Base-by-base conservation (phyloP, 305 asterid species). In the Fraxinus floribunda region DNA sequence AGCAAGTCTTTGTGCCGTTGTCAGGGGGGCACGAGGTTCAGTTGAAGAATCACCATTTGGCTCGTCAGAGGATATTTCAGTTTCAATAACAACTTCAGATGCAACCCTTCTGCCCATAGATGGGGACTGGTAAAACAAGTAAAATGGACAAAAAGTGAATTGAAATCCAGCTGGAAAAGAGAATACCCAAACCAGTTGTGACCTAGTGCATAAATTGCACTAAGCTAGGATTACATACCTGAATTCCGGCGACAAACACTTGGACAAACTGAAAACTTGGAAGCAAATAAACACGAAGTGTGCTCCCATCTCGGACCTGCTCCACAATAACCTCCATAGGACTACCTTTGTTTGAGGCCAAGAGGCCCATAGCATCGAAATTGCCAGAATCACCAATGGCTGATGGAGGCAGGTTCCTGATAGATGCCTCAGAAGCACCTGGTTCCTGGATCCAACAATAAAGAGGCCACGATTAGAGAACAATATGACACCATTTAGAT, bases 241-340 rank as follows among this genome's bases (percentile, higher is more conserved):
- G 98, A 87, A 97, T 86, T 83, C 99, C 99, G 4, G 99, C 98
- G 46, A 92, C 95, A 78, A 92, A 90, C 57, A 97, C 99, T 90
- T 94, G 97, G 79, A 97, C 95, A 86, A 91, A 90, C 83, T 89
- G 98, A 87, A 93, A 93, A 66, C 93, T 95, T 44, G 99, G 98
- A 89, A 97, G 99, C 89, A 97, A 89, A 87, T 93, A 94, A 49
- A 91, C 97, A 80, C 97, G 98, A 78, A 97, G 87, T 0, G 98
- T 93, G 93, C 97, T 97, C 83, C 99, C 99, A 91, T 93, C 97
- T 60, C 98, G 98, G 76, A 90, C 97, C 87, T 92, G 94, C 89
- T 97, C 98, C 82, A 97, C 99, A 68, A 94, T 86, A 78, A 97
- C 99, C 87, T 97, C 97, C 93, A 94, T 84, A 18, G 98, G 95